These are phyloP conservation scores for Aureobasidium sp. DNA, from an alignment of 2,329 filamentous ascomycete genomes.

Conservation along the genomic window DNA sequence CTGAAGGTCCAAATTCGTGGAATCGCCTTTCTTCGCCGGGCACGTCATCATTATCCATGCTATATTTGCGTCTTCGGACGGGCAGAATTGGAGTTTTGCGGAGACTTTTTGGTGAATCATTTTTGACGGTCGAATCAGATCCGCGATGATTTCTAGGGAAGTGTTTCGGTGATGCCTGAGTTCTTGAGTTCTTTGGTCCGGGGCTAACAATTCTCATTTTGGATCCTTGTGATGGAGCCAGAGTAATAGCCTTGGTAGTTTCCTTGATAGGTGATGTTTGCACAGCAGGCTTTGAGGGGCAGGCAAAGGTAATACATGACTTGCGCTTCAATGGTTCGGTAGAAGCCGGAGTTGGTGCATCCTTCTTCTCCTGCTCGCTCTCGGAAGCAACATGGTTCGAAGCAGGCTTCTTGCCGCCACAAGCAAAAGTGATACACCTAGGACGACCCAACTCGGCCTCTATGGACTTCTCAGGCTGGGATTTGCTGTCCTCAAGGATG, in stretches of 20 bases:
- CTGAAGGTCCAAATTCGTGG: conserved; percentile 85
- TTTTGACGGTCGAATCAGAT: conserved; percentile 45
- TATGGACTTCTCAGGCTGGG: conserved; percentile 46
- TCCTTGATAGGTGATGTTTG: conserved; percentile 26
- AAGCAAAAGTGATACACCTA: conserved; percentile 89
- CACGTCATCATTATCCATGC: conserved; percentile 35
- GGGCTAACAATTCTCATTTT: conserved; percentile 3
- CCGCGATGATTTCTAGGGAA: conserved; percentile 35
- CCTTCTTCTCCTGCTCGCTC: conserved; percentile 25
- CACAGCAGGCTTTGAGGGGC: conserved; percentile 48
- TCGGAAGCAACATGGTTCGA: conserved; percentile 27
- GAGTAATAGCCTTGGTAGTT: conserved; percentile 34
- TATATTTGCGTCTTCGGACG: conserved; percentile 30
- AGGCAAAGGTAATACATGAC: conserved; percentile 68
- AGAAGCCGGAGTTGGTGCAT: conserved; percentile 16
- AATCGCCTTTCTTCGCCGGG: conserved; percentile 58
- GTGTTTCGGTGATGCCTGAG: conserved; percentile 26
- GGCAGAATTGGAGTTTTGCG: conserved; percentile 31
- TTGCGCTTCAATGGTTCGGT: conserved; percentile 44
- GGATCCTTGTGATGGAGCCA: conserved; percentile 29
- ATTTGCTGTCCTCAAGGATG: conserved; percentile 32
- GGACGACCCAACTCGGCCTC: conserved; percentile 66
- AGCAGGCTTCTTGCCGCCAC: conserved; percentile 55
- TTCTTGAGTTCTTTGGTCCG: conserved; percentile 22
- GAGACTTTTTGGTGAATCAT: conserved; percentile 39